A percentile compares a stretch with the other conserved stretches of the same genome.
Conservation (phyloP, 1,284 basidiomycete species). For the Irpex lacteus region DNA sequence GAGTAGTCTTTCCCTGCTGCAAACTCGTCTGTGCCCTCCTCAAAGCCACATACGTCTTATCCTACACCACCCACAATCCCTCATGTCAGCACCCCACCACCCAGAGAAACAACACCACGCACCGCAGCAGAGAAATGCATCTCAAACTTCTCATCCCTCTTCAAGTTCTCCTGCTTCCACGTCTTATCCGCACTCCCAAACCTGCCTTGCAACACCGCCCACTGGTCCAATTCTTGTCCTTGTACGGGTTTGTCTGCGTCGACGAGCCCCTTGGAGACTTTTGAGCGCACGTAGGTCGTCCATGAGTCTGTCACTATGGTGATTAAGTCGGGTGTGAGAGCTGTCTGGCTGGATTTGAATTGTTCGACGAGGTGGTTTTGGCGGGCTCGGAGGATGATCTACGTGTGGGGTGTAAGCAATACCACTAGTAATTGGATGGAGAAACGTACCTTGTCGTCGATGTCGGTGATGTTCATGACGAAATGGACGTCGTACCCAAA, state of each 20-base stretch:
- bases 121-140: constrained; percentile 82
- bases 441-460: constrained; percentile 91
- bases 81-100: too few species aligned
- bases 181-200: constrained; percentile 43
- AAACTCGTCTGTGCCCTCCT: constrained; percentile 39
- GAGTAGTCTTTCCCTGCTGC: constrained; percentile 37
- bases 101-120: constrained; percentile 26
- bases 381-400: constrained; percentile 91
- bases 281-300: constrained; percentile 60
- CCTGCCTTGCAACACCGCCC: constrained; percentile 50
- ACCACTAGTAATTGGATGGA: not conserved
- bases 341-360: constrained; percentile 55
- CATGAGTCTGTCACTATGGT: constrained; percentile 62
- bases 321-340: constrained; percentile 59
- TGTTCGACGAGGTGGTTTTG: constrained; percentile 80
- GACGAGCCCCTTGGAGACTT: constrained; percentile 56
- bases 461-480: constrained; percentile 99
- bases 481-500: constrained; percentile 98
- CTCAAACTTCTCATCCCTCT: constrained; percentile 86
- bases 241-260: constrained; percentile 41
- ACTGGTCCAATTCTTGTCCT: constrained; percentile 50
- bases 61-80: constrained; percentile 35
- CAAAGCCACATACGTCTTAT: constrained; percentile 51
- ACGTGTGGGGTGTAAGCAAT: not conserved
- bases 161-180: constrained; percentile 71